phyloP scores from a whole-genome alignment of 2,329 filamentous ascomycete species.

The Rasamsonia emersonii region DNA sequence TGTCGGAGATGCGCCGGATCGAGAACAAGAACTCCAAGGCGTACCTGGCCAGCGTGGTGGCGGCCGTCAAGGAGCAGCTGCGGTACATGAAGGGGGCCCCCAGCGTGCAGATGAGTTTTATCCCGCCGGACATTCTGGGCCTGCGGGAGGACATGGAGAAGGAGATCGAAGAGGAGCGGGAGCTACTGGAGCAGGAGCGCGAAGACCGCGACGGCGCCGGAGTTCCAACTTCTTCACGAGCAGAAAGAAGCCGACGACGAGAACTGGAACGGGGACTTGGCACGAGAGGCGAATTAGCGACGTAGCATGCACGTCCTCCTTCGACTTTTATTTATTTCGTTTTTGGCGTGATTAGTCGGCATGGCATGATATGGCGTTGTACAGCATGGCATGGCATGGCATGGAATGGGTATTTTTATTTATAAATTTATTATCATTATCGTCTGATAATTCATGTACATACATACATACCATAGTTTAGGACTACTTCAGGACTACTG shows the following conservation, averaged over 20 bases:
- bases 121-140: slow-evolving; percentile 66
- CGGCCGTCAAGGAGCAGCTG: slow-evolving; percentile 75
- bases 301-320: too few species aligned
- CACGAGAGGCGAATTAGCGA: slow-evolving; percentile 27
- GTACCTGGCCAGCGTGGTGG: slow-evolving; percentile 65
- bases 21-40: slow-evolving; percentile 74
- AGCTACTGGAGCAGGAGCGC: slow-evolving; percentile 27
- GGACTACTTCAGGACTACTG: too few species aligned
- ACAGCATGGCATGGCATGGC: too few species aligned
- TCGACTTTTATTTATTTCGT: slow-evolving; percentile 9
- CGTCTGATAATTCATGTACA: too few species aligned
- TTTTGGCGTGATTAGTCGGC: too few species aligned
- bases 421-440: too few species aligned
- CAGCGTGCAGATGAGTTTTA: slow-evolving; percentile 73
- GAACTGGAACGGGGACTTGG: slow-evolving; percentile 28
- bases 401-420: too few species aligned
- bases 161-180: slow-evolving; percentile 37
- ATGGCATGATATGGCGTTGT: too few species aligned
- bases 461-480: too few species aligned
- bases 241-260: slow-evolving; percentile 17
- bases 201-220: slow-evolving; percentile 31
- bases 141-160: slow-evolving; percentile 41
- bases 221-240: slow-evolving; percentile 6
- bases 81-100: slow-evolving; percentile 77
- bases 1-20: slow-evolving; percentile 60